A percentile compares a stretch with the other conserved stretches of the same genome.
Evolutionary conservation across 1,284 basidiomycete species (phyloP).

Genomic region (Fereydounia khargensis): DNA sequence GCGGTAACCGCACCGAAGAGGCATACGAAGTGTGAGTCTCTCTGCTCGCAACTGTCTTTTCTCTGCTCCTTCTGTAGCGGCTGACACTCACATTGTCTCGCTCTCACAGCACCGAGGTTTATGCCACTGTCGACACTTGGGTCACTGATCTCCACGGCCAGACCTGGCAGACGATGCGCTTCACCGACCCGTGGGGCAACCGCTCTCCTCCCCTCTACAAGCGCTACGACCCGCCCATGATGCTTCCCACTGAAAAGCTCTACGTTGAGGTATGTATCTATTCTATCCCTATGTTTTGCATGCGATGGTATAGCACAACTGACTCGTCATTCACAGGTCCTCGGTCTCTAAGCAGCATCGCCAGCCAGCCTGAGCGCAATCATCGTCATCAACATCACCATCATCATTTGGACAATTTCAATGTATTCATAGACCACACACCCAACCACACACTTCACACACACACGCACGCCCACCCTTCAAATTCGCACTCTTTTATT

Average conservation of each 20-base stretch:
- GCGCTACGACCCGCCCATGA: constrained; percentile 48
- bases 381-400: too few relatives aligned
- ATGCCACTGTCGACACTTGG: constrained; percentile 31
- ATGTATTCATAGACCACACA: too few relatives aligned
- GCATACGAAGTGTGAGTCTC: constrained; percentile 32
- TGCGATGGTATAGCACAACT: too few relatives aligned
- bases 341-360: too few relatives aligned
- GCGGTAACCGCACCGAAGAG: constrained; percentile 13
- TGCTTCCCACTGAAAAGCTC: constrained; percentile 43
- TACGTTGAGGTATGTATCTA: constrained; percentile 33
- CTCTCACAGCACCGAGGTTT: constrained; percentile 5
- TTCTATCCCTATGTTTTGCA: too few relatives aligned
- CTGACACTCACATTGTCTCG: background rate
- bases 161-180: constrained; percentile 6
- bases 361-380: too few relatives aligned
- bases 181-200: constrained; percentile 27
- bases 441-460: too few relatives aligned
- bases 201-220: constrained; percentile 31
- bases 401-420: too few relatives aligned
- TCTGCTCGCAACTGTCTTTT: too few relatives aligned
- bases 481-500: too few relatives aligned
- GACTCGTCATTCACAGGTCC: too few relatives aligned
- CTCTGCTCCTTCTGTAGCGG: background rate
- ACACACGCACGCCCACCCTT: too few relatives aligned
- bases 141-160: constrained; percentile 16